phyloP scores from a whole-genome alignment of 352 stramenopile genomes.

The Plasmopara muralis region DNA sequence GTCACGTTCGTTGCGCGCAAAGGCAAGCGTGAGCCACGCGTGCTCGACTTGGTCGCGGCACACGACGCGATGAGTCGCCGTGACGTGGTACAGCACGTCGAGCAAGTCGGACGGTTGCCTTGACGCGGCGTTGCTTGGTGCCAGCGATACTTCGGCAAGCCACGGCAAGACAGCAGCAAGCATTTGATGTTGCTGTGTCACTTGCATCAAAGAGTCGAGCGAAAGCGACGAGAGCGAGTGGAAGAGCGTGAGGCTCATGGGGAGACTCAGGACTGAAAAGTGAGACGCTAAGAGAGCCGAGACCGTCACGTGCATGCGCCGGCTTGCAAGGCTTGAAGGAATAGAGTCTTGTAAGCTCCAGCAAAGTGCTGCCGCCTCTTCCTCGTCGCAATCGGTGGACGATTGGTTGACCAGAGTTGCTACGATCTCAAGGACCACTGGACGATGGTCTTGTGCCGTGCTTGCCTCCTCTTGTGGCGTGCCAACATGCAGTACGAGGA shows the following conservation, averaged over 20 bases:
- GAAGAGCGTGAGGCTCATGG: conserved; percentile 38
- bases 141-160: conserved; percentile 38
- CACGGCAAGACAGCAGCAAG: conserved; percentile 44
- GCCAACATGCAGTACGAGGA: conserved; percentile 43
- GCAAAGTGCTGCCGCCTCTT: conserved; percentile 17
- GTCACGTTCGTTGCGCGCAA: conserved; percentile 16
- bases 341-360: conserved; percentile 26
- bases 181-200: conserved; percentile 44
- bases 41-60: conserved; percentile 57
- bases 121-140: conserved; percentile 1
- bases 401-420: conserved; percentile 12
- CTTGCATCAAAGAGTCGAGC: conserved; percentile 15
- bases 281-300: conserved; percentile 25
- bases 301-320: conserved; percentile 21
- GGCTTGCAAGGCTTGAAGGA: conserved; percentile 13
- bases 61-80: conserved; percentile 26
- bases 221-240: conserved; percentile 18
- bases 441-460: conserved; percentile 26
- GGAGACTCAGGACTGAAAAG: conserved; percentile 26
- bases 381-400: conserved; percentile 9
- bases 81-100: conserved; percentile 48
- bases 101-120: conserved; percentile 23
- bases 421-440: conserved; percentile 23
- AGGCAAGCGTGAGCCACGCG: conserved; percentile 55
- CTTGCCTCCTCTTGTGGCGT: conserved; percentile 22